A percentile compares a stretch with the other conserved stretches of the same genome.
These are phyloP conservation scores for Epichloe uncinata DNA, from an alignment of 2,329 filamentous ascomycete species.

Conservation along the genomic window DNA sequence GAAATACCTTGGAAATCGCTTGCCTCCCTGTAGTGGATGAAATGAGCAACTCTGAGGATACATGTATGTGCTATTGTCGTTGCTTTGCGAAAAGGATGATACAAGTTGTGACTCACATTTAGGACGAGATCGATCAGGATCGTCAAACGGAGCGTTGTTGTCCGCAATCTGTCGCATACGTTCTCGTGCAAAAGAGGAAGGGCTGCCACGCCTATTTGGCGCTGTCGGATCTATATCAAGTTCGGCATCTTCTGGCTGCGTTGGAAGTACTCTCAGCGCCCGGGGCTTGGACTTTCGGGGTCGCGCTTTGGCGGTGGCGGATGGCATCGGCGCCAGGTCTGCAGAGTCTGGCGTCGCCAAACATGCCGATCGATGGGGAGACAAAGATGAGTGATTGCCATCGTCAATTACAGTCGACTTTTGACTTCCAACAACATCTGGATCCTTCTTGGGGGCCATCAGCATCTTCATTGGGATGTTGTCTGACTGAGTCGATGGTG, in stretches of 20 bases:
- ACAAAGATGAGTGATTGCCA: neutral
- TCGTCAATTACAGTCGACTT: neutral
- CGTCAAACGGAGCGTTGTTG: conserved; percentile 29
- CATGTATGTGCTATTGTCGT: neutral
- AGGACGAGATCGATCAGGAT: conserved; percentile 25
- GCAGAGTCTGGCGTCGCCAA: conserved; percentile 7
- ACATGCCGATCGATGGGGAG: conserved; percentile 2
- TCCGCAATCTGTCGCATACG: conserved; percentile 30
- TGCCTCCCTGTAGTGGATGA: conserved; percentile 1
- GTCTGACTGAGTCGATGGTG: conserved; percentile 6
- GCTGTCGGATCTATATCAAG: conserved; percentile 14
- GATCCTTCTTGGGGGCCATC: conserved; percentile 1
- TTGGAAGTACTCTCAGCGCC: conserved; percentile 22
- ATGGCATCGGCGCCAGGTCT: conserved; percentile 7
- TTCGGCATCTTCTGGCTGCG: conserved; percentile 23
- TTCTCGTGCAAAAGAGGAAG: conserved; percentile 30
- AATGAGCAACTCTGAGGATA: neutral
- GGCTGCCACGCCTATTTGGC: conserved; percentile 23
- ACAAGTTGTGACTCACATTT: conserved; percentile 21
- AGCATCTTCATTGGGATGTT: conserved; percentile 17
- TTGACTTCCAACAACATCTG: conserved; percentile 1
- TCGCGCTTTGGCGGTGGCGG: conserved; percentile 9
- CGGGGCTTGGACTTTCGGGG: conserved; percentile 18
- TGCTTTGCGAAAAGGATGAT: neutral
- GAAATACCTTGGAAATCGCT: conserved; percentile 7